These are phyloP conservation scores for Epichloe hybrida DNA, from an alignment of 2,329 filamentous ascomycete genomes.

Conservation along the genomic window DNA sequence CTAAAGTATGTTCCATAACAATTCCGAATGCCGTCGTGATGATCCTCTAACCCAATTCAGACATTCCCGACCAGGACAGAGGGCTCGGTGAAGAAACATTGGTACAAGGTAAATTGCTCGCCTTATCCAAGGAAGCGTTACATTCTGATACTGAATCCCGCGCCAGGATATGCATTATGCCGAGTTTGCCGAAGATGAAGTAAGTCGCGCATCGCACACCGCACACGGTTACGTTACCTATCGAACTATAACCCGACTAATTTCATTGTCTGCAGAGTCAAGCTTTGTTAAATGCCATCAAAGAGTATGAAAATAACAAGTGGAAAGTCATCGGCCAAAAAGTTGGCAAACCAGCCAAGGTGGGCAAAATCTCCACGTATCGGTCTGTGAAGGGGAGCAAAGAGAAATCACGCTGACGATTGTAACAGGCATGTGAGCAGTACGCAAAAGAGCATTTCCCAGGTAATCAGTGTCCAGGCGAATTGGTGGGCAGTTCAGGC, in stretches of 20 bases:
- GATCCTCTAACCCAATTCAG: conserved; percentile 27
- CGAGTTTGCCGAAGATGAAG: conserved; percentile 95
- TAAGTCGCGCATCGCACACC: conserved; percentile 23
- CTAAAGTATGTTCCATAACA: conserved; percentile 60
- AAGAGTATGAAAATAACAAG: conserved; percentile 96
- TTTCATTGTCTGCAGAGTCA: conserved; percentile 41
- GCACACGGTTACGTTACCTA: not conserved
- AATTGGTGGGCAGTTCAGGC: not conserved
- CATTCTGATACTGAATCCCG: not conserved
- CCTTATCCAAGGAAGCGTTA: not conserved
- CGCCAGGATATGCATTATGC: conserved; percentile 94
- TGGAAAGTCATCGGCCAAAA: conserved; percentile 97
- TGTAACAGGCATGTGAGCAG: conserved; percentile 44
- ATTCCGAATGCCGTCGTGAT: not conserved
- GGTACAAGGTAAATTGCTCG: conserved; percentile 73
- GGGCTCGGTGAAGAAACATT: conserved; percentile 98
- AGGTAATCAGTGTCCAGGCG: conserved; percentile 21
- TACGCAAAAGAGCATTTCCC: conserved; percentile 94
- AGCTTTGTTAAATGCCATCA: conserved; percentile 81
- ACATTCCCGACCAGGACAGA: conserved; percentile 89
- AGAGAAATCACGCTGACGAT: conserved; percentile 4
- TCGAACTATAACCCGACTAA: not conserved
- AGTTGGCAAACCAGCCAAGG: conserved; percentile 93
- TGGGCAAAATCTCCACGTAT: conserved; percentile 8
- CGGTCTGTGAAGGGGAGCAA: not conserved